phyloP scores from a whole-genome alignment of 257 asterid species.

The Lycium barbarum region DNA sequence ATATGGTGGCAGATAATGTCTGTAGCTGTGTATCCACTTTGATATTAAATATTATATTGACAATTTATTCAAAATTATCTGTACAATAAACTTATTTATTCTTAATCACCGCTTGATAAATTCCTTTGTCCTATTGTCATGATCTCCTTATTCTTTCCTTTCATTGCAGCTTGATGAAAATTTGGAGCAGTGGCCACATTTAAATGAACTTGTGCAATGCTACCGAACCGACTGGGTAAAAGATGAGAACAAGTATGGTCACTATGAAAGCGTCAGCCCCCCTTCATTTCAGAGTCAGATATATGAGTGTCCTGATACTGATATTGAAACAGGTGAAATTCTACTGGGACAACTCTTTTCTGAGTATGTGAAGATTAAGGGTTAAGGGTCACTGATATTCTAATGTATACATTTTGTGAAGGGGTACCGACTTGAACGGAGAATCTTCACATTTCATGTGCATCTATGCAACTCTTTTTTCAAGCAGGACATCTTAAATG shows the following conservation, averaged over 20 bases:
- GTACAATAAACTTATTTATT: neutral
- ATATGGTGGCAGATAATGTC: neutral
- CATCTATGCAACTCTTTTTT: neutral
- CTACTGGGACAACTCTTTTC: neutral
- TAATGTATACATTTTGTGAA: constrained; percentile 3
- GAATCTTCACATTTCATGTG: constrained; percentile 10
- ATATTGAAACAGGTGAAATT: constrained; percentile 81
- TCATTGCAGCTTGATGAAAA: constrained; percentile 73
- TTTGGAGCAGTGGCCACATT: constrained; percentile 99
- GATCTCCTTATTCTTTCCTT: constrained; percentile 10
- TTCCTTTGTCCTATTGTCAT: constrained; percentile 14
- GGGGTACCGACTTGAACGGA: neutral
- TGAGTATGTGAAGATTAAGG: constrained; percentile 11
- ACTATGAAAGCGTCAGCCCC: constrained; percentile 79
- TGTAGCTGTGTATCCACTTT: neutral
- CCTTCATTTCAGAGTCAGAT: constrained; percentile 77
- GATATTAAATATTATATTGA: neutral
- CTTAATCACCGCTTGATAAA: neutral
- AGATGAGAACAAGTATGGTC: constrained; percentile 92
- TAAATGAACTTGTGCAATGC: constrained; percentile 95
- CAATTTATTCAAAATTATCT: neutral
- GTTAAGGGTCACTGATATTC: constrained; percentile 4
- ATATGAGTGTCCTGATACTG: constrained; percentile 96
- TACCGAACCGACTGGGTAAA: constrained; percentile 92
- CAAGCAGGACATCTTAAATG: neutral